These are phyloP conservation scores for Neofusicoccum kwambonambiense DNA, from an alignment of 2,329 filamentous ascomycete genomes.

Conservation along the genomic window DNA sequence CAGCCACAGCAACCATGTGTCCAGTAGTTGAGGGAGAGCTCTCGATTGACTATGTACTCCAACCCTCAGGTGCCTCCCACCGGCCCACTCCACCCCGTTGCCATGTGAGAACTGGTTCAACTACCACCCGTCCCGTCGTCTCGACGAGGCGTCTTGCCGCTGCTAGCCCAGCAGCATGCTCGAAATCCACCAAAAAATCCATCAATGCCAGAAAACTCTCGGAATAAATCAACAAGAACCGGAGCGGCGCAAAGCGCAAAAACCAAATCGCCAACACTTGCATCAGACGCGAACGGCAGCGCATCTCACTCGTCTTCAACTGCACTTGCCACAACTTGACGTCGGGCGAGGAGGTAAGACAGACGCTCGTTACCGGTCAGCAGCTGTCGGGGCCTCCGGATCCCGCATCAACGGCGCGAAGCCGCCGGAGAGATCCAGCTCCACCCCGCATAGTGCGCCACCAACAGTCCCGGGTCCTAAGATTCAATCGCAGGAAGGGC, in stretches of 20 bases:
- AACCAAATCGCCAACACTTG: conserved; percentile 36
- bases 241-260: conserved; percentile 34
- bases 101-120: not conserved
- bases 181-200: conserved; percentile 7
- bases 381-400: conserved; percentile 28
- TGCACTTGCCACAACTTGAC: not conserved
- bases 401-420: conserved; percentile 1
- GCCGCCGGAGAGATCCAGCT: conserved; percentile 19
- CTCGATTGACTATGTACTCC: conserved; percentile 9
- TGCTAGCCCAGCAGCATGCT: conserved; percentile 7
- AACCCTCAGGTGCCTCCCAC: not conserved
- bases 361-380: conserved; percentile 46
- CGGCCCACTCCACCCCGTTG: conserved; percentile 7
- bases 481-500: conserved; percentile 37
- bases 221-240: conserved; percentile 34
- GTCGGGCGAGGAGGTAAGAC: conserved; percentile 33
- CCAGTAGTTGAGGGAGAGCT: conserved; percentile 7
- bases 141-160: conserved; percentile 19
- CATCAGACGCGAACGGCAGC: conserved; percentile 18
- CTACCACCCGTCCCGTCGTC: conserved; percentile 2
- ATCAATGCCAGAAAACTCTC: conserved; percentile 18
- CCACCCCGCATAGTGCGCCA: conserved; percentile 26
- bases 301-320: conserved; percentile 36
- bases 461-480: conserved; percentile 38
- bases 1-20: not conserved